Evolutionary conservation across 805 yeast species (phyloP), one percentile per base, ranked within the genome.

Genomic region (Myxozyma nipponensis): DNA sequence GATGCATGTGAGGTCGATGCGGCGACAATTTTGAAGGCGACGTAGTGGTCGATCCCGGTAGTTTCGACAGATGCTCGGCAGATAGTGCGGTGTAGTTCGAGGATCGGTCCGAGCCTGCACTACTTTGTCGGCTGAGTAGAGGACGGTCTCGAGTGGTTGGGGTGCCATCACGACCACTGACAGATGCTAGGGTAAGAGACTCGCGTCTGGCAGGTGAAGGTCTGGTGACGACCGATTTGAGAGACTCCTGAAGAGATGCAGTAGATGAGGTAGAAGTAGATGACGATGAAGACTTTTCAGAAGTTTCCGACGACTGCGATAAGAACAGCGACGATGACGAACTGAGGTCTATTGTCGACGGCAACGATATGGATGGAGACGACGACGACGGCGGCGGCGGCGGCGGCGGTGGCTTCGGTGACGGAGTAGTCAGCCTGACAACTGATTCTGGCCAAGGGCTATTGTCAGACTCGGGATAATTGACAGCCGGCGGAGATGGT

Each of bases 171-270:
- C 41, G 42, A 22, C 46, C 19, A 37, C 35, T 3, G 47, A 50
- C 5, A 4, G 49, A 23, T 21, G 49, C 37, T 3, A 47, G 25
- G 17, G 55, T 47, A 28, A 36, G 25, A 7, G 55, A 51, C 44
- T 51, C 55, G 23, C 55, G 48, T 13, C 55, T 37, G 6, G 50
- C 49, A 17, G 54, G 46, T 7, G 42, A 34, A 4, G 45, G 37
- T 22, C 41, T 21, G n/a, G 42, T 22, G 7, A 44, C 19, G 17
- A 46, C 39, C 13, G 49, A 17, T 10, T 42, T 39, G 9, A 46
- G 13, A 4, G 51, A 43, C 15, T 40, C 32, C 9, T 42, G 44
- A 19, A 39, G 38, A 1, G 55, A 51, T 2, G 44, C 24, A n/a
- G 45, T 26, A 6, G 50, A 42, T 15, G 51, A 40, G 5, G 50